phyloP scores from a whole-genome alignment of 495 filamentous ascomycete genomes.

The Cercophora sp. region DNA sequence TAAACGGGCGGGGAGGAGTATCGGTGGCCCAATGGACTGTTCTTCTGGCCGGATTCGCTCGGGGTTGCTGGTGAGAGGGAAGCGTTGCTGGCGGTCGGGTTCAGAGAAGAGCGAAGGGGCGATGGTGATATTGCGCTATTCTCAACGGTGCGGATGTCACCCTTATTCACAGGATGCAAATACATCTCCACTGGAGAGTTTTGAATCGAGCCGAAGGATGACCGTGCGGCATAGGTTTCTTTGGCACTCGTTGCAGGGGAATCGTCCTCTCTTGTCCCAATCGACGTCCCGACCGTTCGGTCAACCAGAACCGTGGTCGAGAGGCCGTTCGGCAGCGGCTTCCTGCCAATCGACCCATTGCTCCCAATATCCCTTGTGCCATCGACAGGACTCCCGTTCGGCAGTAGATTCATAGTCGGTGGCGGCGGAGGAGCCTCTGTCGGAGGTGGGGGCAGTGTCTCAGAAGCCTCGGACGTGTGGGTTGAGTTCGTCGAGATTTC shows the following conservation, averaged over 20 bases:
- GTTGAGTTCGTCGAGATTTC: slow-evolving; percentile 31
- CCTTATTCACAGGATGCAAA: slow-evolving; percentile 27
- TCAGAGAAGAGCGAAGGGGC: slow-evolving; percentile 4
- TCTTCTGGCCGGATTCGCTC: slow-evolving; percentile 38
- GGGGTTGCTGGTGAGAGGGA: slow-evolving; percentile 40
- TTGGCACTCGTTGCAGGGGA: slow-evolving; percentile 4
- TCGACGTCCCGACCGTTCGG: slow-evolving; percentile 14
- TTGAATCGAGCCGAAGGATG: slow-evolving; percentile 33
- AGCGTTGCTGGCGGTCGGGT: slow-evolving; percentile 17
- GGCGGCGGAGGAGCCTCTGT: slow-evolving; percentile 17
- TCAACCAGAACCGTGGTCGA: slow-evolving; percentile 19
- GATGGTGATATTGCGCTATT: slow-evolving; percentile 15
- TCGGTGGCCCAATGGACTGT: slow-evolving; percentile 52
- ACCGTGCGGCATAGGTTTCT: slow-evolving; percentile 13
- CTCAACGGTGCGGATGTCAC: slow-evolving; percentile 30
- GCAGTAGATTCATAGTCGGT: slow-evolving; percentile 27
- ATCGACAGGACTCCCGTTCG: slow-evolving; percentile 20
- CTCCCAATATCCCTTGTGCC: slow-evolving; percentile 6
- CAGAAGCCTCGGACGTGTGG: slow-evolving; percentile 30
- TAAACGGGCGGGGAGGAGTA: slow-evolving; percentile 71
- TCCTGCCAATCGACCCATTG: slow-evolving; percentile 11
- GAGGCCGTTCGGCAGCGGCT: slow-evolving; percentile 20
- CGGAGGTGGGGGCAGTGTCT: slow-evolving; percentile 16
- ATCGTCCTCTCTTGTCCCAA: slow-evolving; percentile 5
- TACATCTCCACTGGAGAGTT: slow-evolving; percentile 32